Conservation (phyloP, 495 filamentous ascomycete species). For the Trichocladium uniseriatum region DNA sequence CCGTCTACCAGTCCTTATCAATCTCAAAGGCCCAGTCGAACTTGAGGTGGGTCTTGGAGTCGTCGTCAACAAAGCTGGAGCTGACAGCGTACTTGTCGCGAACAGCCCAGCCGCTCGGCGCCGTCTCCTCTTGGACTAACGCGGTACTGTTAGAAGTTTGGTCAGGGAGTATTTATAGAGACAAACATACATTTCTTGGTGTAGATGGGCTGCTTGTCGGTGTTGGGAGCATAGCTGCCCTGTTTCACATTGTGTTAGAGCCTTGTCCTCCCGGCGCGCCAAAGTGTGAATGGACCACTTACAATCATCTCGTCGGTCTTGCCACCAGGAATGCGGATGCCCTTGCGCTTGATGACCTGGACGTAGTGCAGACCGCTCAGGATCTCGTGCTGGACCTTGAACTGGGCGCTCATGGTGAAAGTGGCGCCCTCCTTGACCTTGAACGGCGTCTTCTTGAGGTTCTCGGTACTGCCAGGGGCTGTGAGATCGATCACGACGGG, state of each 20-base stretch:
- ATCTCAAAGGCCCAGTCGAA: constrained; percentile 96
- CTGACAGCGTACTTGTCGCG: constrained; percentile 78
- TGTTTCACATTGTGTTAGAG: constrained; percentile 11
- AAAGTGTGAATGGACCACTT: constrained; percentile 24
- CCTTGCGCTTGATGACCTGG: constrained; percentile 82
- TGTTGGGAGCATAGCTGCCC: constrained; percentile 87
- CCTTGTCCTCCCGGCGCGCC: not conserved
- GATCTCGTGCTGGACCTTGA: constrained; percentile 93
- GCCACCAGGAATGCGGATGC: constrained; percentile 56
- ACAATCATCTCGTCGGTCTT: constrained; percentile 98
- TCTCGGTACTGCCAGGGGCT: constrained; percentile 51
- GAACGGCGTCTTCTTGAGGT: constrained; percentile 81
- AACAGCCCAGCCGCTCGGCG: constrained; percentile 78
- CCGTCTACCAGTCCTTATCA: constrained; percentile 75
- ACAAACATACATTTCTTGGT: constrained; percentile 70
- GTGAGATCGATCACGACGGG: constrained; percentile 81
- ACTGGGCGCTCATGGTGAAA: constrained; percentile 86
- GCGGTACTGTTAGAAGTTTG: not conserved
- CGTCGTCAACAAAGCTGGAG: constrained; percentile 87
- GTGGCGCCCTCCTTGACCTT: constrained; percentile 89
- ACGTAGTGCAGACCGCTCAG: constrained; percentile 90
- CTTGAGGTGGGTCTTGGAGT: constrained; percentile 70
- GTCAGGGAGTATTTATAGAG: not conserved
- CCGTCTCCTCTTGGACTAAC: constrained; percentile 78
- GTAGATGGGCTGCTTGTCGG: constrained; percentile 69